Percentiles rank a stretch among this genome's conserved stretches.
Evolutionary conservation across 1,139 yeast species (phyloP).

Genomic region (Lodderomyces pseudojiufengensis): DNA sequence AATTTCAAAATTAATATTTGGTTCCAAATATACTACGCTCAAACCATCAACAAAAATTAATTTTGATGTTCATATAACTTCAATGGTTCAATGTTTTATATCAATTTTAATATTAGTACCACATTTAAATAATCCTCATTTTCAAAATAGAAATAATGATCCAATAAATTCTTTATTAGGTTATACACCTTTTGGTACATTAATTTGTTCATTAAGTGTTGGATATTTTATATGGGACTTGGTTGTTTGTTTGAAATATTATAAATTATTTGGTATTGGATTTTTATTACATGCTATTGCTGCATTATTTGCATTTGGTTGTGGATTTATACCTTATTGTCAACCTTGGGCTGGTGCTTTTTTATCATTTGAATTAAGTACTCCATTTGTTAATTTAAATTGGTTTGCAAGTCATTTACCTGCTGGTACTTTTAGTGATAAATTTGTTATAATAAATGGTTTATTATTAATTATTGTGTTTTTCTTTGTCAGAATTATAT

Average conservation of each 20-base stretch:
- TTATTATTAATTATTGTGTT: constrained; percentile 63
- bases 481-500: constrained; percentile 72
- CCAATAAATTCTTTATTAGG: constrained; percentile 51
- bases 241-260: constrained; percentile 57
- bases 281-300: constrained; percentile 84
- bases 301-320: constrained; percentile 69
- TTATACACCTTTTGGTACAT: constrained; percentile 68
- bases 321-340: constrained; percentile 47
- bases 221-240: constrained; percentile 96
- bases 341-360: constrained; percentile 83
- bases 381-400: constrained; percentile 88
- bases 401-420: constrained; percentile 86
- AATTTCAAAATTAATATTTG: constrained; percentile 30
- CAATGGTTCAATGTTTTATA: constrained; percentile 73
- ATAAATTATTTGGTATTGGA: constrained; percentile 71
- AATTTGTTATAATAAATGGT: constrained; percentile 63
- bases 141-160: constrained; percentile 43
- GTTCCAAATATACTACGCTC: constrained; percentile 47
- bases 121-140: constrained; percentile 49
- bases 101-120: constrained; percentile 57
- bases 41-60: constrained; percentile 52
- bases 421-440: constrained; percentile 48
- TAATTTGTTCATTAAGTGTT: constrained; percentile 65
- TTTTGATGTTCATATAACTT: constrained; percentile 85
- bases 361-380: constrained; percentile 81